These are phyloP conservation scores for Pyrenochaeta sp. DNA, from an alignment of 2,329 filamentous ascomycete genomes.

Conservation along the genomic window DNA sequence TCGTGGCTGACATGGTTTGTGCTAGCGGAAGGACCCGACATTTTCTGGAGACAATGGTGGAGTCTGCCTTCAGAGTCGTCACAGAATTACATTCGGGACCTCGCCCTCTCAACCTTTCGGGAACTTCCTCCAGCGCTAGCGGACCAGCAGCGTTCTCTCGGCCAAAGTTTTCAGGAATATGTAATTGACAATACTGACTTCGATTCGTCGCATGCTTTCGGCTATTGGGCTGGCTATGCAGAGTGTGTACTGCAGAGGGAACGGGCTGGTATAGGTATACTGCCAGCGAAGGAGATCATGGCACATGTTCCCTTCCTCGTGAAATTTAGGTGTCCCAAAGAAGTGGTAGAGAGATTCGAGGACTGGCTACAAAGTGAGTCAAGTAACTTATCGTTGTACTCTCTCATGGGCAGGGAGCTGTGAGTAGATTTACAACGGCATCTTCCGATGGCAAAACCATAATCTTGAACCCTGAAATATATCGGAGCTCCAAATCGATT, in stretches of 20 bases:
- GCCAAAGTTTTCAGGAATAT: conserved; percentile 27
- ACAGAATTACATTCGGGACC: conserved; percentile 38
- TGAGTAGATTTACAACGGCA: not conserved
- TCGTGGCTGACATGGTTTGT: conserved; percentile 47
- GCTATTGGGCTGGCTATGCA: conserved; percentile 35
- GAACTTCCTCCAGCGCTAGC: conserved; percentile 23
- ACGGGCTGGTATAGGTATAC: conserved; percentile 8
- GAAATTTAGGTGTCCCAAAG: conserved; percentile 41
- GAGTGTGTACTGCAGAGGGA: conserved; percentile 21
- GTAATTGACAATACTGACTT: conserved; percentile 27
- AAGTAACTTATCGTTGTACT: not conserved
- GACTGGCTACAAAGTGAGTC: not conserved
- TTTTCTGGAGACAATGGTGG: conserved; percentile 48
- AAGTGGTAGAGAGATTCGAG: conserved; percentile 24
- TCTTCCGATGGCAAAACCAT: not conserved
- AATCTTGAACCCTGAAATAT: too few species aligned
- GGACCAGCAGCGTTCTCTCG: conserved; percentile 30
- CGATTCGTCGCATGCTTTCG: conserved; percentile 24
- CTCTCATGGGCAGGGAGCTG: not conserved
- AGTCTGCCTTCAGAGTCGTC: conserved; percentile 15
- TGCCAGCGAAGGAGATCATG: conserved; percentile 24
- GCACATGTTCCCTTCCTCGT: conserved; percentile 36
- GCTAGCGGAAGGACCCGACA: conserved; percentile 37
- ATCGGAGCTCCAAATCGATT: too few species aligned
- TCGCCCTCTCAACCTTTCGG: conserved; percentile 31